Percentiles rank a stretch among this genome's conserved stretches.
Evolutionary conservation across 106 monocot species (phyloP).

Genomic region (Acorus gramineus): DNA sequence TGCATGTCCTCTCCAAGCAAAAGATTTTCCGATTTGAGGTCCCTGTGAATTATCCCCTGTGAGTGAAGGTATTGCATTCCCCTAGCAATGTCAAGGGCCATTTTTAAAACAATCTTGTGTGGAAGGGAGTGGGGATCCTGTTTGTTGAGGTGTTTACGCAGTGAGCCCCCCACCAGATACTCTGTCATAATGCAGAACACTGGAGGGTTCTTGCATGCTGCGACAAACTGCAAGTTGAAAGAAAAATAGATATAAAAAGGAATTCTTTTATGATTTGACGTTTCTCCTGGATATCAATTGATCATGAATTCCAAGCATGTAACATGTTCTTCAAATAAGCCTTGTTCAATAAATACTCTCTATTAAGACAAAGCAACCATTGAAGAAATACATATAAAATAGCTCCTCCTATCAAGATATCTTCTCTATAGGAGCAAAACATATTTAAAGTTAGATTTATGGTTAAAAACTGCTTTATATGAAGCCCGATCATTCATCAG

Average conservation of each 20-base stretch:
- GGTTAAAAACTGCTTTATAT: too few relatives aligned
- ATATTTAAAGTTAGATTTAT: too few relatives aligned
- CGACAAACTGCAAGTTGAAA: conserved; percentile 62
- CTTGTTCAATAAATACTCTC: too few relatives aligned
- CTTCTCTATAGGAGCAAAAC: too few relatives aligned
- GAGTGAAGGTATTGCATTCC: conserved; percentile 92
- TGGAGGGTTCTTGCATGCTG: conserved; percentile 87
- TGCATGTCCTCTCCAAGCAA: conserved; percentile 74
- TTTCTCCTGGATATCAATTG: too few relatives aligned
- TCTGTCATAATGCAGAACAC: conserved; percentile 96
- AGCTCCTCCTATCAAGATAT: too few relatives aligned
- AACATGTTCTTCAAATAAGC: too few relatives aligned
- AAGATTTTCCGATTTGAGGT: conserved; percentile 90
- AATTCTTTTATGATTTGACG: not conserved
- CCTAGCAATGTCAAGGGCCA: conserved; percentile 71
- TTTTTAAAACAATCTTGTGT: conserved; percentile 41
- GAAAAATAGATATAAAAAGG: not conserved
- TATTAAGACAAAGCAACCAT: too few relatives aligned
- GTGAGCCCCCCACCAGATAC: conserved; percentile 78
- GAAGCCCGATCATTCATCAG: too few relatives aligned
- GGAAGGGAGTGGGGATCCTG: conserved; percentile 70
- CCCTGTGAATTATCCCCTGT: conserved; percentile 80
- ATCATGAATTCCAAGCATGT: too few relatives aligned
- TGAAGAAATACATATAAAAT: too few relatives aligned
- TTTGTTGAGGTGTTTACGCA: conserved; percentile 83